A percentile compares a stretch with the other conserved stretches of the same genome.
Conservation (phyloP, 768 basidiomycete species). For the Sporobolomyces phaffii region DNA sequence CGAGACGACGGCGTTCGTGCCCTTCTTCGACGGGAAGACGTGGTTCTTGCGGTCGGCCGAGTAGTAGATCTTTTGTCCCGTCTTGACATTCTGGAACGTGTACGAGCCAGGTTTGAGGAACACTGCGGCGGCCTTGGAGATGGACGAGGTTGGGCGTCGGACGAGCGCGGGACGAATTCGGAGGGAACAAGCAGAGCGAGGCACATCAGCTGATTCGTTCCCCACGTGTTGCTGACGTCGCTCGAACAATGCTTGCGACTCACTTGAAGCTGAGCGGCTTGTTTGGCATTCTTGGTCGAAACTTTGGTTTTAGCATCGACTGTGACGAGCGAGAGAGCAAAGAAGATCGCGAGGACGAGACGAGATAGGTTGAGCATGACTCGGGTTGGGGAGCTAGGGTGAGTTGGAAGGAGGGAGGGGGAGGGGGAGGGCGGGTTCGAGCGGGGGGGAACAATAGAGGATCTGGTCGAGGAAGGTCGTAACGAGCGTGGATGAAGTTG, state of each 20-base stretch:
- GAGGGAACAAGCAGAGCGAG: not conserved
- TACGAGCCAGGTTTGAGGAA: conserved; percentile 22
- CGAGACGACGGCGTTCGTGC: not conserved
- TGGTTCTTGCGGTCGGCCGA: conserved; percentile 22
- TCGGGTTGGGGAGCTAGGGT: not conserved
- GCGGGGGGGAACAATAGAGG: not conserved
- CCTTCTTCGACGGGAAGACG: conserved; percentile 26
- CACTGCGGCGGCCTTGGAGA: conserved; percentile 30
- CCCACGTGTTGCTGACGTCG: too few species aligned
- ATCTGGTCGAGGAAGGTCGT: too few species aligned
- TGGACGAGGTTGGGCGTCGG: too few species aligned
- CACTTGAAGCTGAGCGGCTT: conserved; percentile 12
- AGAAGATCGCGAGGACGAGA: not conserved
- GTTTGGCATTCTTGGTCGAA: conserved; percentile 15
- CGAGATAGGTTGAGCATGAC: not conserved
- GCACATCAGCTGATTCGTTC: too few species aligned
- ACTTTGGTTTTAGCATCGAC: conserved; percentile 23
- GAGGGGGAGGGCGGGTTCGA: not conserved
- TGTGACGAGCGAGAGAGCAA: not conserved
- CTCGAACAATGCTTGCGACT: too few species aligned
- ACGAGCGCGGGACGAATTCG: too few species aligned
- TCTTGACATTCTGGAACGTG: conserved; percentile 27
- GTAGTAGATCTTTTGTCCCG: conserved; percentile 16
- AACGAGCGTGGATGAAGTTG: not conserved
- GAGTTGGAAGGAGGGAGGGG: not conserved